phyloP scores from a whole-genome alignment of 1,284 basidiomycete species.

The Inonotus obliquus region DNA sequence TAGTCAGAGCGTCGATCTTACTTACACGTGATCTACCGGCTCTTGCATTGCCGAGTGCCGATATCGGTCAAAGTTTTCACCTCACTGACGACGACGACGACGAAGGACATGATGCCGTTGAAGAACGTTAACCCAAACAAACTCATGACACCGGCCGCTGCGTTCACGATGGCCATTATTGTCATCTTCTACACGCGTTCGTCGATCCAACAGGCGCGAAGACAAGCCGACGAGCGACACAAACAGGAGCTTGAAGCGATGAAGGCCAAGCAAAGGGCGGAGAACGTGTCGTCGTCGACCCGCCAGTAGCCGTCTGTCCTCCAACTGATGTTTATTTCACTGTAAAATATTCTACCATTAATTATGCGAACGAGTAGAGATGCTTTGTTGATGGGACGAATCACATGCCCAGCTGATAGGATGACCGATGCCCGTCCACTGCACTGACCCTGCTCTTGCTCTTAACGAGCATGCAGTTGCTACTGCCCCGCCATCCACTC shows the following conservation, averaged over 20 bases:
- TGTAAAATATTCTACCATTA: too few relatives aligned
- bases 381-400: not conserved
- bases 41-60: too few relatives aligned
- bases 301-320: not conserved
- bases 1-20: too few relatives aligned
- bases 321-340: not conserved
- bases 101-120: not conserved
- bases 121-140: slow-evolving; percentile 15
- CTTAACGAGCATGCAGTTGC: slow-evolving; percentile 9
- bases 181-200: slow-evolving; percentile 25
- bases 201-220: slow-evolving; percentile 23
- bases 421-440: not conserved
- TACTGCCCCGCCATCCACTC: not conserved
- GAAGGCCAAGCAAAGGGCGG: not conserved
- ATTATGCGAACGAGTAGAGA: too few relatives aligned
- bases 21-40: too few relatives aligned
- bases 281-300: not conserved
- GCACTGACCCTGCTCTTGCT: not conserved
- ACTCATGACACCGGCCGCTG: slow-evolving; percentile 25
- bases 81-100: too few relatives aligned
- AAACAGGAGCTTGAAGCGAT: slow-evolving; percentile 7
- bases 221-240: slow-evolving; percentile 18
- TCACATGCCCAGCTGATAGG: not conserved
- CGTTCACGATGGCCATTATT: slow-evolving; percentile 27
- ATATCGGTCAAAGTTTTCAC: too few relatives aligned